Evolutionary conservation across 1,139 yeast species (phyloP), one percentile per base, ranked within the genome.

Genomic region (Diutina siamensis): DNA sequence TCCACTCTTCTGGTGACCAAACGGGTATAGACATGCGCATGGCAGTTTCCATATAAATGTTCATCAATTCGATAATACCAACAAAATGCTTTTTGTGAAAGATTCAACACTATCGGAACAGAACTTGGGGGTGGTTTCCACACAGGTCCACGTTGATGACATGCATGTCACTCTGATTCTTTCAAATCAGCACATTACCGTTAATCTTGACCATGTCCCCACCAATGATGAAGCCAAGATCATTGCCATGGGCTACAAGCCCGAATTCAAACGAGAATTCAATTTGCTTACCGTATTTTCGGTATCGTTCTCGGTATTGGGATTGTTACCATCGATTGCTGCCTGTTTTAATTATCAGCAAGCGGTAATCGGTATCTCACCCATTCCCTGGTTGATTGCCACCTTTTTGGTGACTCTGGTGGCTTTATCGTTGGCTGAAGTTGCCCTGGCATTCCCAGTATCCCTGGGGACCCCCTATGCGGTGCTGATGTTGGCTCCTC

Each of bases 231-330:
- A 77, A 56, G 80, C 80, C 17, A 63, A 70, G 59, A 74, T 77
- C 45, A 58, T 76, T 54, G 81, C 83, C 17, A 67, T 82, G 54
- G 92, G 92, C 40, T 83, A 83, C 58, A 79, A 79, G 56, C 85
- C 77, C 53, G 89, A 83, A 56, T 78, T 83, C 59, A 76, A 76
- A 55, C 74, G 92, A 58, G 86, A 83, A 52, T 78, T 80, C 51
- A 71, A 78, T 4, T 57, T 78, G 22, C 72, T 78, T 66, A 71
- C 84, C 4, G 72, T 82, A 1, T 74, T 82, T 50, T 77, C 81
- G 38, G 84, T 81, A 22, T 80, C 87, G 13, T 83, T 83, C 61
- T 77, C 85, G 13, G 85, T 83, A 46, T 68, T 83, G 56, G 85
- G 88, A 4, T 66, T 83, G 47, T 67, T 83, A 47, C 89, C 92